These are phyloP conservation scores for Aaosphaeria arxii DNA, from an alignment of 2,329 filamentous ascomycete genomes.

Conservation along the genomic window DNA sequence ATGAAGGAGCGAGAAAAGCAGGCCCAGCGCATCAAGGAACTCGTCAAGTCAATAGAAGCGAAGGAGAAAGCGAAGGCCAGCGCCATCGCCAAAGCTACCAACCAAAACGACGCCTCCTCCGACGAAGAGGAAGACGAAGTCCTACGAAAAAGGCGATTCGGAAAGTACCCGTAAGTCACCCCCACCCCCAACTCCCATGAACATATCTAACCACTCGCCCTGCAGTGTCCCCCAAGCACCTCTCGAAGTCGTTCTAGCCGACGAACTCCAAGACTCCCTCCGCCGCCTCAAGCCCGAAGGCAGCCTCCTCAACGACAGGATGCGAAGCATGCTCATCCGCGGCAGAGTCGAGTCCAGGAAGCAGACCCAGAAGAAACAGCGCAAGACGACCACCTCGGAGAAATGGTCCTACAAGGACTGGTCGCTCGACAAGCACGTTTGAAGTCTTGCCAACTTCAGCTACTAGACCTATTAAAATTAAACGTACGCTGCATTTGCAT, in stretches of 20 bases:
- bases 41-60: conserved; percentile 62
- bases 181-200: background rate
- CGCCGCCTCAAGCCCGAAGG: conserved; percentile 76
- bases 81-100: conserved; percentile 21
- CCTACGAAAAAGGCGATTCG: conserved; percentile 70
- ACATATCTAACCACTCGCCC: background rate
- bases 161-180: conserved; percentile 53
- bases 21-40: conserved; percentile 66
- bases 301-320: conserved; percentile 90
- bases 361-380: conserved; percentile 74
- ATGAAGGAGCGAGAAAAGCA: conserved; percentile 73
- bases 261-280: conserved; percentile 50
- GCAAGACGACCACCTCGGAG: conserved; percentile 78
- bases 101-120: conserved; percentile 19
- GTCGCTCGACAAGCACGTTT: conserved; percentile 41
- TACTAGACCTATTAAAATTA: no score
- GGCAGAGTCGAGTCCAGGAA: conserved; percentile 85
- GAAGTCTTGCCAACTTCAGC: no score
- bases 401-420: conserved; percentile 99
- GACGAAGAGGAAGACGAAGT: conserved; percentile 36
- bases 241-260: conserved; percentile 49
- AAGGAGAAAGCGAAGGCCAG: conserved; percentile 49
- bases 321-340: conserved; percentile 81
- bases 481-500: no score
- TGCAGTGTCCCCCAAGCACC: conserved; percentile 65